Percentiles rank a stretch among this genome's conserved stretches.
Conservation (phyloP, 2,329 filamentous ascomycete species). For the Cadophora luteo-olivacea region DNA sequence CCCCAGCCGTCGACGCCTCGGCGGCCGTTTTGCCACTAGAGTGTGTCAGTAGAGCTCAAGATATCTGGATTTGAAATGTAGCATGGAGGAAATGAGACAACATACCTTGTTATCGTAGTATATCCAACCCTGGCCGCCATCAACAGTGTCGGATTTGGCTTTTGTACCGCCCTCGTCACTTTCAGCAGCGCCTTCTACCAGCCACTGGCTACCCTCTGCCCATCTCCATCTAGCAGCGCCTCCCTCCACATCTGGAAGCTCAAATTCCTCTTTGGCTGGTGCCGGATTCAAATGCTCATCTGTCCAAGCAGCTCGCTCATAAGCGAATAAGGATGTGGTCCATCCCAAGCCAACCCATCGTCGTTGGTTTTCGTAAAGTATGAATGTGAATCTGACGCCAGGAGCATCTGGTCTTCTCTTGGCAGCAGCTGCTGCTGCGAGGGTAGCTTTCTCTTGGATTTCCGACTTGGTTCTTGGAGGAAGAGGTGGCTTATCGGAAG, state of each 20-base stretch:
- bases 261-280: constrained; percentile 75
- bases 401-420: constrained; percentile 61
- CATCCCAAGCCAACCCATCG: constrained; percentile 95
- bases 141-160: constrained; percentile 45
- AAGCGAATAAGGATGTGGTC: constrained; percentile 89
- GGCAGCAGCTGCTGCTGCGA: constrained; percentile 46
- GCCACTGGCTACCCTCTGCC: constrained; percentile 87
- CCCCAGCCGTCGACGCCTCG: constrained; percentile 90
- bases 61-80: no score
- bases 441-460: constrained; percentile 35
- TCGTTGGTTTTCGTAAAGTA: constrained; percentile 94
- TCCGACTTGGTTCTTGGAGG: constrained; percentile 40
- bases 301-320: constrained; percentile 91
- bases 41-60: constrained; percentile 26
- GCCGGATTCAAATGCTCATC: constrained; percentile 91
- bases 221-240: constrained; percentile 75
- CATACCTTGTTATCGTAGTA: constrained; percentile 96
- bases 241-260: constrained; percentile 70
- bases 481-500: constrained; percentile 42
- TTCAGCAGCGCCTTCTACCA: constrained; percentile 76
- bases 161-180: constrained; percentile 52
- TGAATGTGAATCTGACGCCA: constrained; percentile 94
- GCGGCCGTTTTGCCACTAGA: constrained; percentile 86
- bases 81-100: not conserved
- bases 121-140: constrained; percentile 80